phyloP scores from a whole-genome alignment of 495 filamentous ascomycete species.

The Xylaria cubensis region DNA sequence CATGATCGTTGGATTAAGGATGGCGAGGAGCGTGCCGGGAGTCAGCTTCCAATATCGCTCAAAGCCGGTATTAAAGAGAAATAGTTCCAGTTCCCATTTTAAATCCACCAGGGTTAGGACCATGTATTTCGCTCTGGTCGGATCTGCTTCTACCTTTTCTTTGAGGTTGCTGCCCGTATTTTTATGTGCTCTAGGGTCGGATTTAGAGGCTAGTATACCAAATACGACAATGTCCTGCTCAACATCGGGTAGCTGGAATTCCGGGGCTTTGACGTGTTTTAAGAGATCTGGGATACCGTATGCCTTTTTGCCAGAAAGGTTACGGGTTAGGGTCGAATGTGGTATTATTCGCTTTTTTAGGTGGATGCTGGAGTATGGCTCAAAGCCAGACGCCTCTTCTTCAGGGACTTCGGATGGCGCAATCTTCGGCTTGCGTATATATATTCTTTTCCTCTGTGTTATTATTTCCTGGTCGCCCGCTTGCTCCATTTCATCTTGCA shows the following conservation, averaged over 20 bases:
- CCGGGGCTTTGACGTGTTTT: constrained; percentile 77
- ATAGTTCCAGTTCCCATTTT: constrained; percentile 89
- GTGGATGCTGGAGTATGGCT: constrained; percentile 84
- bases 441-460: constrained; percentile 29
- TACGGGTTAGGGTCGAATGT: constrained; percentile 76
- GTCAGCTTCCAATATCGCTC: constrained; percentile 89
- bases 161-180: constrained; percentile 50
- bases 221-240: constrained; percentile 88
- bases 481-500: constrained; percentile 27
- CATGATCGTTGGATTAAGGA: constrained; percentile 93
- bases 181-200: constrained; percentile 75
- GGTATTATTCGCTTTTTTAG: constrained; percentile 87
- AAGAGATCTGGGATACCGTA: constrained; percentile 84
- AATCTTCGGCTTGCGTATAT: constrained; percentile 26
- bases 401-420: constrained; percentile 42
- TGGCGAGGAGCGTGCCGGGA: constrained; percentile 84
- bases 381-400: constrained; percentile 64
- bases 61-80: constrained; percentile 90
- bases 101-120: constrained; percentile 85
- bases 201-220: constrained; percentile 86
- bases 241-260: constrained; percentile 84
- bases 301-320: constrained; percentile 74
- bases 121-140: constrained; percentile 84
- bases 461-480: constrained; percentile 29
- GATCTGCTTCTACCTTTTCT: constrained; percentile 40